A percentile compares a stretch with the other conserved stretches of the same genome.
Evolutionary conservation across 1,139 yeast genomes (phyloP).

Genomic region (Pichia sp.): DNA sequence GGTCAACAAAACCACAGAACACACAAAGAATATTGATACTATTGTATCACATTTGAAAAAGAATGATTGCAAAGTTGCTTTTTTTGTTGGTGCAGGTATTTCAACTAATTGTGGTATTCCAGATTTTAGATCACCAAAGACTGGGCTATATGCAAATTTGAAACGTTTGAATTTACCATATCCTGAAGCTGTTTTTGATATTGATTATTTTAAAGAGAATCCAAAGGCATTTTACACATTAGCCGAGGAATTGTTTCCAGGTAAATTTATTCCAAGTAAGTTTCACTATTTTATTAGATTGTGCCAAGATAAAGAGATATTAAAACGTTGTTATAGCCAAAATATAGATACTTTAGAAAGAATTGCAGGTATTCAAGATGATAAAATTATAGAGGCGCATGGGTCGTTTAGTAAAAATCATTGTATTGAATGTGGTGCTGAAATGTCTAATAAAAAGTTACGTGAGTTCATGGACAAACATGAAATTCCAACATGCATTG

Average conservation of each 20-base stretch:
- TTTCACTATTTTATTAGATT: slow-evolving; percentile 69
- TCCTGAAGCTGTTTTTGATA: slow-evolving; percentile 94
- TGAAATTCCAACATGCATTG: slow-evolving; percentile 32
- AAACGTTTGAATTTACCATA: slow-evolving; percentile 71
- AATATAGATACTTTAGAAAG: slow-evolving; percentile 90
- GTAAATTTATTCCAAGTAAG: slow-evolving; percentile 73
- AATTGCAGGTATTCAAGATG: slow-evolving; percentile 65
- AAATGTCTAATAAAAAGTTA: slow-evolving; percentile 47
- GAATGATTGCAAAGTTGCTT: slow-evolving; percentile 25
- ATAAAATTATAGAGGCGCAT: slow-evolving; percentile 79
- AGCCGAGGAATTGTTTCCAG: slow-evolving; percentile 83
- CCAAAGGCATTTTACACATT: slow-evolving; percentile 83
- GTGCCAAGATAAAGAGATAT: slow-evolving; percentile 53
- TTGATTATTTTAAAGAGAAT: slow-evolving; percentile 63
- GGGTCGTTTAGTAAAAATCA: slow-evolving; percentile 86
- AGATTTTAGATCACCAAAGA: slow-evolving; percentile 85
- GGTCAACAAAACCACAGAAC: neutral
- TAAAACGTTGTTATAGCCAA: slow-evolving; percentile 78
- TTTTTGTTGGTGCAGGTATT: slow-evolving; percentile 85
- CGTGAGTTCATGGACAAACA: slow-evolving; percentile 31
- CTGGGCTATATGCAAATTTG: slow-evolving; percentile 83
- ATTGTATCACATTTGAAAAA: slow-evolving; percentile 20
- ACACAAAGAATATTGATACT: slow-evolving; percentile 17
- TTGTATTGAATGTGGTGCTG: slow-evolving; percentile 65
- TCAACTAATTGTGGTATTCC: slow-evolving; percentile 94